Conservation (phyloP, 306 rosid species). For the Casuarina glauca region DNA sequence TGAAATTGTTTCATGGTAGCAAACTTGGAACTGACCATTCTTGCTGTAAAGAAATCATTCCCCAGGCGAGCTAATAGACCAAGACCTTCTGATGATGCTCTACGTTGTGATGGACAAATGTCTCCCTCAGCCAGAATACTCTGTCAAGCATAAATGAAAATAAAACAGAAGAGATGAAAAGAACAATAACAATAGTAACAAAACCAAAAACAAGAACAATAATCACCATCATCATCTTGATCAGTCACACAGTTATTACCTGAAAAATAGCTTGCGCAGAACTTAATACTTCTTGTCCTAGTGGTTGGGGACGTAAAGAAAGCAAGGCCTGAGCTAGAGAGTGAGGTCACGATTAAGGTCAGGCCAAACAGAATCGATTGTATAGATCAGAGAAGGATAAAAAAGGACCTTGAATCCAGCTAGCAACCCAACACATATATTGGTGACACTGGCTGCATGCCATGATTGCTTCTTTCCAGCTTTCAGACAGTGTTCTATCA, state of each 20-base stretch:
- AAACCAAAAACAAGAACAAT: slow-evolving; percentile 8
- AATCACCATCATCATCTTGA: not conserved
- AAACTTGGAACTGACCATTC: slow-evolving; percentile 63
- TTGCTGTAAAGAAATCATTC: slow-evolving; percentile 87
- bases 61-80: slow-evolving; percentile 96
- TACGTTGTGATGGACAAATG: slow-evolving; percentile 80
- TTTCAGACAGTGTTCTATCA: slow-evolving; percentile 88
- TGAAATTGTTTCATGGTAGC: slow-evolving; percentile 15
- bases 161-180: not conserved
- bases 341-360: slow-evolving; percentile 28
- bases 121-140: slow-evolving; percentile 89
- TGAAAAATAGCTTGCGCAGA: slow-evolving; percentile 81
- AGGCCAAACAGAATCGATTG: slow-evolving; percentile 20
- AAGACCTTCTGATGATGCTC: slow-evolving; percentile 89
- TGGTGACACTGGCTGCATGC: slow-evolving; percentile 83
- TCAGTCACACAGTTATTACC: slow-evolving; percentile 41
- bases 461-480: slow-evolving; percentile 88
- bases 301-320: slow-evolving; percentile 60
- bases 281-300: slow-evolving; percentile 73
- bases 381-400: slow-evolving; percentile 27
- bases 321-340: slow-evolving; percentile 64
- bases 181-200: slow-evolving; percentile 6
- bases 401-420: slow-evolving; percentile 82
- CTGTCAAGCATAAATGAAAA: slow-evolving; percentile 48
- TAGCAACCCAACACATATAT: slow-evolving; percentile 86